Percentiles rank a stretch among this genome's conserved stretches.
Evolutionary conservation across 169 alveolate genomes (phyloP).

Genomic region (Besnoitia besnoiti): DNA sequence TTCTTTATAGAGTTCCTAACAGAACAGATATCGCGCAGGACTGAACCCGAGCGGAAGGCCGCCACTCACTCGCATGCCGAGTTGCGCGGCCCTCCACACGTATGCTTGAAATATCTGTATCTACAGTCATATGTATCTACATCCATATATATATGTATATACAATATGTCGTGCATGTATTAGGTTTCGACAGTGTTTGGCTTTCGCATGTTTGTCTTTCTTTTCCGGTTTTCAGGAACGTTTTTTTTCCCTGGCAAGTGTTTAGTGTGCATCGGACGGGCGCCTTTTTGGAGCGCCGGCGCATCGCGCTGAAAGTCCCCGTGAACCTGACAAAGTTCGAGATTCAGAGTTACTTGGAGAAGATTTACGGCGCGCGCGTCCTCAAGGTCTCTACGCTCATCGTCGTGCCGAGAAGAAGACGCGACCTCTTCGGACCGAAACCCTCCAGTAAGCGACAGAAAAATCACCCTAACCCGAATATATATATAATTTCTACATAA

Average conservation of each 20-base stretch:
- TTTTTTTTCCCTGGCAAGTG: conserved; percentile 89
- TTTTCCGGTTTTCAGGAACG: conserved; percentile 75
- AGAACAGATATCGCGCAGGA: too few species aligned
- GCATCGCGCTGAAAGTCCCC: conserved; percentile 88
- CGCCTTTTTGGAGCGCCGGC: conserved; percentile 82
- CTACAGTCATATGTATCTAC: too few species aligned
- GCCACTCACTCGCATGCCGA: too few species aligned
- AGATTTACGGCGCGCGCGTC: conserved; percentile 84
- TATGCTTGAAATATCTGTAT: too few species aligned
- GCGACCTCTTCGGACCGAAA: conserved; percentile 70
- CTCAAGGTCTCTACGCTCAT: conserved; percentile 85
- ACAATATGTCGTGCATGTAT: too few species aligned
- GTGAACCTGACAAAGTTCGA: conserved; percentile 86
- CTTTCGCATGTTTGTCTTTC: neutral
- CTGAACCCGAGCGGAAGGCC: too few species aligned
- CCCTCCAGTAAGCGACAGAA: neutral
- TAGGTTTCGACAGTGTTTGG: neutral
- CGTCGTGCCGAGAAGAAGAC: conserved; percentile 80
- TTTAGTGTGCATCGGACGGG: conserved; percentile 85
- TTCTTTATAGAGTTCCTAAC: too few species aligned
- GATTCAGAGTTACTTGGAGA: conserved; percentile 85
- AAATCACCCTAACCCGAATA: too few species aligned
- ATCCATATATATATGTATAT: too few species aligned
- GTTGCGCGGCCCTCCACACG: too few species aligned
- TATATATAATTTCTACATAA: too few species aligned